Base-by-base conservation (phyloP, 176 grass and related monocot genomes). In the Metroxylon sagu region DNA sequence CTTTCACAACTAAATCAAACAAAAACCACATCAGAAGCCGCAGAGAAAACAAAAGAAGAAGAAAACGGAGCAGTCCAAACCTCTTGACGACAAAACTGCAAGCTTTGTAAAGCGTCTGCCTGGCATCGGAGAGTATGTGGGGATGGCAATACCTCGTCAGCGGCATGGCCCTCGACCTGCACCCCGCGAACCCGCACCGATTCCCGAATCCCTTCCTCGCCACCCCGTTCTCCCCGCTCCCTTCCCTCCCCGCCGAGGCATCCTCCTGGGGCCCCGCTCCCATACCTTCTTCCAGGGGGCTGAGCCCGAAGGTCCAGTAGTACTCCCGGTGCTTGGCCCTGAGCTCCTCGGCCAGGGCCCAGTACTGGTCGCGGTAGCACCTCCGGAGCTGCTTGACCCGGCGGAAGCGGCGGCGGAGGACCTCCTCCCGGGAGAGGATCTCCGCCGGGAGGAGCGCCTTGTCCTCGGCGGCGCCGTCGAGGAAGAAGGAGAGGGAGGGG, bases 361-460 rank as follows among this genome's bases (percentile, higher is more conserved):
- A 97, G 69, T 97, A 91, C 4, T 88, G 78, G 2, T 55, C 64
- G 51, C 77, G 66, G 66, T 97, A 91, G 19, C 77, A 19, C 30
- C 26, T 66, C 16, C 39, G 68, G 18, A 96, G 76, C 17, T 74
- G 78, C 15, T 51, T 64, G 5, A 79, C 39, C 2, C 83, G 78
- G 5, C 82, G 80, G 5, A 58, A 54, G 1, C 87, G 76, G 19
- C 83, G 81, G 16, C 92, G 92, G 12, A 91, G 77, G 14, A 97
- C 81, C 72, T 97, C 92, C 69, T 88, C 92, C 19, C 81, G 72
- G 26, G 87, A 82, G 57, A 97, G 87, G 7, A 81, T 78, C 78
- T 82, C 80, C 26, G 71, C 83, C 14, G 10, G 7, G 1, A 53
- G 26, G 0, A 55, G 60, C n/a, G 3, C 49, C 61, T 74, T 27